phyloP scores from a whole-genome alignment of 2,329 filamentous ascomycete genomes.

The Colletotrichum shisoi region DNA sequence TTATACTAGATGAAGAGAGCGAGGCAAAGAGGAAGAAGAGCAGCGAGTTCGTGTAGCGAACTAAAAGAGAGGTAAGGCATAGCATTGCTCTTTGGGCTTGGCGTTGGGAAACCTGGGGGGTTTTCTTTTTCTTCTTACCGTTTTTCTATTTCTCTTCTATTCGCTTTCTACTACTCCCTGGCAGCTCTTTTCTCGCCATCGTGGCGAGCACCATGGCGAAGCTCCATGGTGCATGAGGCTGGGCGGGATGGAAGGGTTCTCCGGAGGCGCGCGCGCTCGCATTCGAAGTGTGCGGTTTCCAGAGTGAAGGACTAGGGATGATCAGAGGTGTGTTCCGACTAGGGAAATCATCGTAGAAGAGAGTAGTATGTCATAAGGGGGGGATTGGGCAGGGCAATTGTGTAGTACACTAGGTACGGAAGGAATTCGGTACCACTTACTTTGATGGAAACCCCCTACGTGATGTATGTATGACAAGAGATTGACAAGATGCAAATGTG shows the following conservation, averaged over 20 bases:
- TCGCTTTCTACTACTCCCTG: conserved; percentile 4
- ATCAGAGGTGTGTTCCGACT: too few species aligned
- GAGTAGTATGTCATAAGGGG: conserved; percentile 6
- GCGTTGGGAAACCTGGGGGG: conserved; percentile 18
- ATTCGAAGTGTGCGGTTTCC: not conserved
- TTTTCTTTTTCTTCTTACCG: too few species aligned
- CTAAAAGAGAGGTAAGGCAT: conserved; percentile 36
- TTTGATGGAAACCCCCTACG: not conserved
- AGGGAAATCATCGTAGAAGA: conserved; percentile 1
- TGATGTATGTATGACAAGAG: not conserved
- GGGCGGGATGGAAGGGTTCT: too few species aligned
- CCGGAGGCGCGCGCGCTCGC: too few species aligned
- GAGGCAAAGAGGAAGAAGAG: not conserved
- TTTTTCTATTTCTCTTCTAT: conserved; percentile 5
- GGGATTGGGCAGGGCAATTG: conserved; percentile 18
- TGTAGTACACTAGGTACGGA: conserved; percentile 16
- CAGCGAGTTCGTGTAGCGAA: conserved; percentile 26
- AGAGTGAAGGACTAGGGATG: too few species aligned
- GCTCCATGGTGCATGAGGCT: too few species aligned
- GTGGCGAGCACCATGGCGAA: not conserved
- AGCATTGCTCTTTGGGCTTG: conserved; percentile 37
- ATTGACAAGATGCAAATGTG: not conserved
- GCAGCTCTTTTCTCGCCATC: not conserved
- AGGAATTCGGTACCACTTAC: not conserved
- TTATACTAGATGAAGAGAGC: conserved; percentile 36